Base-by-base conservation (phyloP, 1,139 yeast genomes). In the Geotrichum macrosporum region DNA sequence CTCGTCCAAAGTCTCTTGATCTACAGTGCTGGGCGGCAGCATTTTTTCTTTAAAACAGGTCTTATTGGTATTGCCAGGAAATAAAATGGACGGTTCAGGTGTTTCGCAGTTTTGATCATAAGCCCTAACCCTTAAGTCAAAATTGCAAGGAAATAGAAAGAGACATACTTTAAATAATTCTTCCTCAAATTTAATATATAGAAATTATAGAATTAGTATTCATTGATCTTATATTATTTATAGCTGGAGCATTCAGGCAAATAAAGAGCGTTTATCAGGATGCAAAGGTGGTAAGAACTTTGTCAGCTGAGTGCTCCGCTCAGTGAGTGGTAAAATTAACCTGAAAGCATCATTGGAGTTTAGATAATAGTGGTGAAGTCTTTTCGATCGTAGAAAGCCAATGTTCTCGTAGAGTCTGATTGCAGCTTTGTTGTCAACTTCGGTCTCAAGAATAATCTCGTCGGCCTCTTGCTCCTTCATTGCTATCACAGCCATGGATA, bases 341-440 rank as follows among this genome's bases (percentile, higher is more conserved):
- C 96, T 73, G 63, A 75, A 89, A 0, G 98, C 98, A 67, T 92
- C 98, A 58, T 85, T 94, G 52, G 94, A 85, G 64, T 88, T 89
- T 60, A 89, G 68, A 62, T 92, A 92, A 69, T 92, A 92, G 47
- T 95, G 73, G 61, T 80, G 83, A 59, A 92, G 74, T 51, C 97
- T 71, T 60, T 92, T 88, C 35, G 82, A 75, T 52, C 95, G 73
- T 44, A 89, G 63, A 61, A 92, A 92, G 1, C 98, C 98, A 68
- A 89, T 75, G 53, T 82, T 79, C 62, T 88, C 95, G 62, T 92
- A 92, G 44, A 92, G 68, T 27, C 71, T 68, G 53, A 89, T 70
- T 1, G 98, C 98, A 0, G 84, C 84, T 15, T 60, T 65, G 59
- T 92, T 92, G 35, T 77, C 79, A 6, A 85, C 94, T 62, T 92